Conservation (phyloP, 306 rosid species). For the Castanopsis chinensis region DNA sequence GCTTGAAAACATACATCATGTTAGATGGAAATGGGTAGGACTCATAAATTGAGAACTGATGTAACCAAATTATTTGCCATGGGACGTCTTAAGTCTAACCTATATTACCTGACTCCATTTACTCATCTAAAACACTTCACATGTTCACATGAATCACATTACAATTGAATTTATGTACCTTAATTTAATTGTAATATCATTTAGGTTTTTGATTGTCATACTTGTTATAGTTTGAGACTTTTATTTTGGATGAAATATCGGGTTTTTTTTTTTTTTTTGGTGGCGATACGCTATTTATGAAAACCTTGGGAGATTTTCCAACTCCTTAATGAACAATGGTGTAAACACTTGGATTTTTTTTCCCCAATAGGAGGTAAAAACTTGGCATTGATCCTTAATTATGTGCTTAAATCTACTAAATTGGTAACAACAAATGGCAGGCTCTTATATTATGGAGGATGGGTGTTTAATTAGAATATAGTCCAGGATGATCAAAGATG, state of each 20-base stretch:
- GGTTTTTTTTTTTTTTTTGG: background rate
- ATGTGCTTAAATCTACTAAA: background rate
- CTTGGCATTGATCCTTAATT: background rate
- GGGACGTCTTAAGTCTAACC: too few relatives aligned
- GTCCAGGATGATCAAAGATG: too few relatives aligned
- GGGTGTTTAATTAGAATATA: background rate
- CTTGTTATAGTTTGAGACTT: background rate
- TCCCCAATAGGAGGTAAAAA: background rate
- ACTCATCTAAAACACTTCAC: too few relatives aligned
- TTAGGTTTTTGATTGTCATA: background rate
- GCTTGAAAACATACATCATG: background rate
- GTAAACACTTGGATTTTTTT: background rate
- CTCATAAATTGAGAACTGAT: too few relatives aligned
- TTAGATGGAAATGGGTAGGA: background rate
- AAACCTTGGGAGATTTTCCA: background rate
- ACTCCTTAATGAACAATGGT: background rate
- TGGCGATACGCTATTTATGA: background rate
- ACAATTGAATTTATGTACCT: background rate
- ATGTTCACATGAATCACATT: background rate
- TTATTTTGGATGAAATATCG: too few relatives aligned
- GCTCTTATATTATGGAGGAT: background rate
- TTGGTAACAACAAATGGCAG: background rate
- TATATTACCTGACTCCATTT: too few relatives aligned
- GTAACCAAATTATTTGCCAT: too few relatives aligned
- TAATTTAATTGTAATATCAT: background rate